These are phyloP conservation scores for Cytospora schulzeri DNA, from an alignment of 2,329 filamentous ascomycete genomes.

Conservation along the genomic window DNA sequence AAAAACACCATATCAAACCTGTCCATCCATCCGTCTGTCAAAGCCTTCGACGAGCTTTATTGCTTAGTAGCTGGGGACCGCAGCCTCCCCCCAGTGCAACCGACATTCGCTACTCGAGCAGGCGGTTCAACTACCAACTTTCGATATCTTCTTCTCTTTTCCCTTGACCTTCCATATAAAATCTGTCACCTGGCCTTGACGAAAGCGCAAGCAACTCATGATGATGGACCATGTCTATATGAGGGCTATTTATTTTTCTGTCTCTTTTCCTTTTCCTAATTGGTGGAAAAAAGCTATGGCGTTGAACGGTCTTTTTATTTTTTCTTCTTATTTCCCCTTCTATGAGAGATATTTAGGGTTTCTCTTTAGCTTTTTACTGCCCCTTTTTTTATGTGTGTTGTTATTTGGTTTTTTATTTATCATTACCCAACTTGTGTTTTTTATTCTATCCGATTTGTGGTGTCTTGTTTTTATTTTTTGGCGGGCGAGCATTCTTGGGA, in stretches of 20 bases:
- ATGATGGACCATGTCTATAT: conserved; percentile 30
- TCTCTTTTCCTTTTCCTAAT: no score
- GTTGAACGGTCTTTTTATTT: conserved; percentile 19
- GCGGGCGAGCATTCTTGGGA: neutral
- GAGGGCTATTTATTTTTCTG: no score
- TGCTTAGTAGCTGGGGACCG: conserved; percentile 17
- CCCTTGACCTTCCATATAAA: conserved; percentile 12
- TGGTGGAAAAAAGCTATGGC: conserved; percentile 26
- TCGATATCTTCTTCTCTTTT: neutral
- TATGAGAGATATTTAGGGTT: conserved; percentile 21
- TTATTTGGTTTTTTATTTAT: conserved; percentile 15
- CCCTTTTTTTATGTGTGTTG: conserved; percentile 1
- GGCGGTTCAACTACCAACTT: conserved; percentile 4
- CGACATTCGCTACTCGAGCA: conserved; percentile 12
- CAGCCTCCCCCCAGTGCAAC: conserved; percentile 20
- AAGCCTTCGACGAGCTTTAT: conserved; percentile 14
- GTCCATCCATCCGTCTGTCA: conserved; percentile 6
- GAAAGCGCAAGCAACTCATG: conserved; percentile 27
- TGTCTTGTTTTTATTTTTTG: conserved; percentile 11
- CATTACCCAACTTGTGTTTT: conserved; percentile 17
- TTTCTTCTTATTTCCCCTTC: conserved; percentile 14
- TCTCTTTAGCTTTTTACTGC: conserved; percentile 11
- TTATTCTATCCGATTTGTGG: no score
- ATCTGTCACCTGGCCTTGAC: conserved; percentile 21
- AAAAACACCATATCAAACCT: neutral